Conservation (phyloP, 345 rosid species). For the Schrenkiella parvula region DNA sequence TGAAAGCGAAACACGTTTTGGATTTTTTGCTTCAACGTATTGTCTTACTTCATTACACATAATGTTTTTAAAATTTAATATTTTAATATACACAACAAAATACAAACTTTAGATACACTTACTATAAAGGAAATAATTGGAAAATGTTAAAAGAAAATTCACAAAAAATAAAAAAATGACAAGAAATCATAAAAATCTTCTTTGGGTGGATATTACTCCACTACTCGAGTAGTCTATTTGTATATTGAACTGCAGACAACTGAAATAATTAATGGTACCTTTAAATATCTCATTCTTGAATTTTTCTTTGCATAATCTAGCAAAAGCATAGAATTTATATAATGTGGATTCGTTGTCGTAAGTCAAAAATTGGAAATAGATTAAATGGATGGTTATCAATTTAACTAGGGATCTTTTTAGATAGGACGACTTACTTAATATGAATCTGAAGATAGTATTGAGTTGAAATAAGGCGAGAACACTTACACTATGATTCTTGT, state of each 20-base stretch:
- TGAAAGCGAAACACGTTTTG: neutral
- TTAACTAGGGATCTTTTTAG: no score
- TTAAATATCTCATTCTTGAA: neutral
- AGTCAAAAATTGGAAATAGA: no score
- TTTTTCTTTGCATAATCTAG: neutral
- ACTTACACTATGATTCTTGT: no score
- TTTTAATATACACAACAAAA: neutral
- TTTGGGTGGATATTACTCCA: neutral
- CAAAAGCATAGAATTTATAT: no score
- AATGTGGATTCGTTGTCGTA: no score
- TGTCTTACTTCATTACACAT: neutral
- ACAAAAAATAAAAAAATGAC: neutral
- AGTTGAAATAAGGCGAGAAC: no score
- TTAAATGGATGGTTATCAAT: no score
- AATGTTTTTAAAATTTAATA: neutral
- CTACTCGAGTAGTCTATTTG: no score
- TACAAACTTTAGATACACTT: neutral
- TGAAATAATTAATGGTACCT: neutral
- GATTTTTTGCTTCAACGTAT: neutral
- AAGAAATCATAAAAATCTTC: neutral
- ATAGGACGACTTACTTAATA: no score
- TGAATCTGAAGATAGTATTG: no score
- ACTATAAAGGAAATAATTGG: neutral
- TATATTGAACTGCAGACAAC: neutral
- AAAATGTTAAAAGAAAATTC: neutral